Evolutionary conservation across 2,329 filamentous ascomycete genomes (phyloP), one percentile per base, ranked within the genome.

Genomic region (Sporothrix sp.): DNA sequence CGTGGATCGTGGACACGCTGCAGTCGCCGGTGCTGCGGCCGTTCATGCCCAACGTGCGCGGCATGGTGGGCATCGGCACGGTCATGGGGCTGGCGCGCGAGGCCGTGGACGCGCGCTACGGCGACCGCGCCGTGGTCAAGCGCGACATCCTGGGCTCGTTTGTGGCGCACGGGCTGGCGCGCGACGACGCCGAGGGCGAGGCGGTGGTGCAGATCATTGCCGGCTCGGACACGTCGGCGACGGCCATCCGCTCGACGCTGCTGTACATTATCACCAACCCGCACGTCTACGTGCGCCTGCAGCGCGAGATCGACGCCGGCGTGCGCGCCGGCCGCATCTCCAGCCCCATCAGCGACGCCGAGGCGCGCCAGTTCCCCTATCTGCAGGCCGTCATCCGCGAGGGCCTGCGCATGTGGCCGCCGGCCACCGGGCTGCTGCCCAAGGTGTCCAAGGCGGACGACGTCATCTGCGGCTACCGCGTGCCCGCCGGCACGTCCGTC

Each of bases 331-430:
- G 59, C 35, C 47, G 49, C 23, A 54, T 63, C 36, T 59, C 57
- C 2, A 67, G 68, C 14, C 62, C 62, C 37, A 60, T 66, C 47
- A 60, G 58, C 7, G 64, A 70, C 37, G 57, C 61, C 1, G 66
- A 73, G 54, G 66, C 66, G 1, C 63, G 64, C 18, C 56, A 58
- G 7, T 62, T 76, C 10, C 66, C 67, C 0, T 77, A 74, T 52
- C 63, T 79, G 9, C 68, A 73, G 54, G 74, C 74, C 0, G 69
- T 71, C 7, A 68, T 78, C 35, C 69, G 69, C 43, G 75, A 78
- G 56, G 69, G 67, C 0, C 61, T 76, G 16, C 65, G 75, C 1
- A 64, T 75, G 21, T 68, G 65, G 54, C 69, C 72, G 1, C 71
- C 72, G 0, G 65, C 70, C 0, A 65, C 65, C 1, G 67, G 66